These are phyloP conservation scores for Leccinum angustisporum DNA, from an alignment of 1,284 basidiomycete species.

Conservation along the genomic window DNA sequence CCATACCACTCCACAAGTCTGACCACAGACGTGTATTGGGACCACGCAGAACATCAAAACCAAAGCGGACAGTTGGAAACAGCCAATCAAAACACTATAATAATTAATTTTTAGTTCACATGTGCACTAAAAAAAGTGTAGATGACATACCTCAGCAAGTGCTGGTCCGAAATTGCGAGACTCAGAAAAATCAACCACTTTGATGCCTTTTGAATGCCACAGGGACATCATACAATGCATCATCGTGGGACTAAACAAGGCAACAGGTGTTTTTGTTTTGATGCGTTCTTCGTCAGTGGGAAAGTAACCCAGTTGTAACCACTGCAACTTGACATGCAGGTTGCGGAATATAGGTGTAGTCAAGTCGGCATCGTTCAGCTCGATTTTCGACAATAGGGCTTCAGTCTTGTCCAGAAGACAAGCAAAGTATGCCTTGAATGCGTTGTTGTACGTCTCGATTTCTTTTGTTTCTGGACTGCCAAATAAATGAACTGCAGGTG, in stretches of 20 bases:
- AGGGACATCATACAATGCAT: not conserved
- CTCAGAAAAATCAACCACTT: not conserved
- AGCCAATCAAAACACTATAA: not conserved
- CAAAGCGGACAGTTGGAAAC: too few species aligned
- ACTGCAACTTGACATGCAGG: not conserved
- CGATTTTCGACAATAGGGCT: not conserved
- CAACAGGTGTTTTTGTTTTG: not conserved
- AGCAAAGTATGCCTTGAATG: not conserved
- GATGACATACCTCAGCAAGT: not conserved
- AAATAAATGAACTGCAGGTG: not conserved
- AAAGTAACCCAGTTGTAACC: not conserved
- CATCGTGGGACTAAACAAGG: not conserved
- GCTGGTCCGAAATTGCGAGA: not conserved
- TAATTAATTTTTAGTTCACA: not conserved
- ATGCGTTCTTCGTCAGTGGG: not conserved
- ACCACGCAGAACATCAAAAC: too few species aligned
- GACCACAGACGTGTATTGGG: too few species aligned
- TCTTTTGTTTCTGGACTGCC: not conserved
- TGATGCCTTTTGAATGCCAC: not conserved
- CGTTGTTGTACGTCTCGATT: not conserved
- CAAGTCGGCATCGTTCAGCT: not conserved
- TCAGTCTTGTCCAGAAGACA: not conserved
- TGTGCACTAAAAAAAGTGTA: not conserved
- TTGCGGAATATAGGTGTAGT: not conserved
- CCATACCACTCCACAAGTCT: too few species aligned